Evolutionary conservation across 176 grass and related monocot species (phyloP).

Genomic region (Ensete ventricosum): DNA sequence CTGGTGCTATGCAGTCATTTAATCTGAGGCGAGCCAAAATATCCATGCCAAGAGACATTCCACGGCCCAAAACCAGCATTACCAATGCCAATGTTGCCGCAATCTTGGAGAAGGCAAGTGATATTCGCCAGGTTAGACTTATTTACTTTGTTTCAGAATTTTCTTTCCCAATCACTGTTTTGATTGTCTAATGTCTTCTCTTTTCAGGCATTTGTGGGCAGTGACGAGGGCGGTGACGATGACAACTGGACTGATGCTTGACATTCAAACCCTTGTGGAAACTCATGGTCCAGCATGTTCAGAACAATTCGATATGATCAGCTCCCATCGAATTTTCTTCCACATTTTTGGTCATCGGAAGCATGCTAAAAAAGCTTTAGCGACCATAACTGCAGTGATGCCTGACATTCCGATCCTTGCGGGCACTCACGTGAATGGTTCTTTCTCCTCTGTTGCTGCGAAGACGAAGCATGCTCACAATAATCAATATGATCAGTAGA

Average conservation of each 20-base stretch:
- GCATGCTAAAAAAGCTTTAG: no score
- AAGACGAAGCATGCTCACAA: no score
- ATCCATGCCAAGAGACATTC: constrained; percentile 37
- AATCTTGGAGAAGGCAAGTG: constrained; percentile 91
- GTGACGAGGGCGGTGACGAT: constrained; percentile 89
- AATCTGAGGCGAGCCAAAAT: constrained; percentile 62
- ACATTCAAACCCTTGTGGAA: no score
- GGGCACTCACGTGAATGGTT: constrained; percentile 14
- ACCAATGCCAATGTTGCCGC: constrained; percentile 59
- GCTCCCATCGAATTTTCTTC: no score
- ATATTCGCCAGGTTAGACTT: constrained; percentile 78
- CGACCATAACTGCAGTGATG: constrained; percentile 33
- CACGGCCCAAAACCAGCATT: constrained; percentile 30
- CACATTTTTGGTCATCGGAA: no score
- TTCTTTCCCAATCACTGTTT: neutral
- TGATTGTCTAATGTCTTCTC: constrained; percentile 18
- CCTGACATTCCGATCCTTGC: constrained; percentile 36
- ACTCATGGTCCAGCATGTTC: no score
- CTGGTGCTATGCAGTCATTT: constrained; percentile 61
- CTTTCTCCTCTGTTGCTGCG: neutral
- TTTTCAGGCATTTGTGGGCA: constrained; percentile 70
- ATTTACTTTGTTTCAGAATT: neutral
- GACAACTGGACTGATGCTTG: constrained; percentile 45
- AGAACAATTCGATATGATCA: no score
- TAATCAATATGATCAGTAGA: no score